A percentile compares a stretch with the other conserved stretches of the same genome.
These are phyloP conservation scores for Condylostoma magnum DNA, from an alignment of 169 alveolate genomes.

Conservation along the genomic window DNA sequence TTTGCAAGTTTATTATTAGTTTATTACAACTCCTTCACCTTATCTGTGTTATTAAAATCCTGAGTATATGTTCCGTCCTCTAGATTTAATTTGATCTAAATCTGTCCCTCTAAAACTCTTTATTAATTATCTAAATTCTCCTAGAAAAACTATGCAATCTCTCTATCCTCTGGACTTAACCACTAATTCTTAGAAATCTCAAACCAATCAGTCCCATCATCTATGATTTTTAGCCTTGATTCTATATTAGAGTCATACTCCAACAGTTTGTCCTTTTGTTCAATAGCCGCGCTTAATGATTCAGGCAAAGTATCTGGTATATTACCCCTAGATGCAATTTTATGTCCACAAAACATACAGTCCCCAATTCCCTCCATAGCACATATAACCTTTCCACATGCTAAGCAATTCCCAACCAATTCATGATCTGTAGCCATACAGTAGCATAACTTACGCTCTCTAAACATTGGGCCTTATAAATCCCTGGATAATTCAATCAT, in stretches of 20 bases:
- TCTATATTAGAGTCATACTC: constrained; percentile 67
- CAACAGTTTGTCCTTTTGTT: constrained; percentile 72
- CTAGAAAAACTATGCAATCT: constrained; percentile 21
- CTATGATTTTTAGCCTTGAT: constrained; percentile 63
- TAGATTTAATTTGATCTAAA: background rate
- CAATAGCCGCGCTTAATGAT: constrained; percentile 55
- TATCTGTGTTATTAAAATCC: background rate
- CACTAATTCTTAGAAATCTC: constrained; percentile 76
- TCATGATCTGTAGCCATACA: constrained; percentile 75
- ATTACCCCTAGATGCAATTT: constrained; percentile 54
- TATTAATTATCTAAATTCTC: constrained; percentile 10
- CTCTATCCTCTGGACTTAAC: constrained; percentile 51
- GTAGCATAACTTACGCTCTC: constrained; percentile 65
- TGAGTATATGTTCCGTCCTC: background rate
- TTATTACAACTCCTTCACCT: background rate
- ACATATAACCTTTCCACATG: constrained; percentile 81
- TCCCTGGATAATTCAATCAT: constrained; percentile 34
- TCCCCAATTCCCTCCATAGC: constrained; percentile 79
- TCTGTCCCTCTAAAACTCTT: background rate
- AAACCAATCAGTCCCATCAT: constrained; percentile 84
- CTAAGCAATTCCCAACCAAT: constrained; percentile 71
- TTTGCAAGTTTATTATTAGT: background rate
- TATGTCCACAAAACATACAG: constrained; percentile 80
- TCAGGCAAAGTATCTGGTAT: constrained; percentile 37
- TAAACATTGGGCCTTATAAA: constrained; percentile 43